Conservation (phyloP, 192 early-diverging fungal species). For the Coemansia umbellata region DNA sequence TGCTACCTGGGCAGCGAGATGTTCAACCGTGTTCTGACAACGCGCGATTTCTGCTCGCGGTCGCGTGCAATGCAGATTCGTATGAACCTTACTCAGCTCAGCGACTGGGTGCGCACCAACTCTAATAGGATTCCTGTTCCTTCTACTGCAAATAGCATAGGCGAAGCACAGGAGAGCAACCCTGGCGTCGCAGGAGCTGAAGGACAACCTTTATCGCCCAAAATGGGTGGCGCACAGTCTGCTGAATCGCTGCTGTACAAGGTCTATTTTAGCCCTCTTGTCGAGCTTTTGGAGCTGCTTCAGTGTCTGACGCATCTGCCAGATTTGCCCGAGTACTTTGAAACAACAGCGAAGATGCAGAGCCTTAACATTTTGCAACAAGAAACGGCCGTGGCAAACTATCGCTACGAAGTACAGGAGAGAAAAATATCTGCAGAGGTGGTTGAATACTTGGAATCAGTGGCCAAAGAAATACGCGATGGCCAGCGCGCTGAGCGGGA, state of each 20-base stretch:
- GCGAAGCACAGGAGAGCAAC: neutral
- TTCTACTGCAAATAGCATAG: neutral
- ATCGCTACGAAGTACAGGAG: conserved; percentile 90
- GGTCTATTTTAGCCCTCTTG: conserved; percentile 56
- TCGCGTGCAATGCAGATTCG: conserved; percentile 79
- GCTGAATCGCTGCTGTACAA: conserved; percentile 31
- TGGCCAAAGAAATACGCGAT: conserved; percentile 66
- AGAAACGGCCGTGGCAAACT: conserved; percentile 66
- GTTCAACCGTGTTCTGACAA: conserved; percentile 83
- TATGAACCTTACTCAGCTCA: conserved; percentile 74
- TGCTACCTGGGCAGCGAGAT: conserved; percentile 71
- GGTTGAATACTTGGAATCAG: conserved; percentile 66
- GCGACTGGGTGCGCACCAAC: conserved; percentile 80
- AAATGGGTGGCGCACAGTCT: neutral
- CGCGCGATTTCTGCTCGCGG: conserved; percentile 70
- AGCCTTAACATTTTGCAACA: conserved; percentile 70
- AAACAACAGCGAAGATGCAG: conserved; percentile 64
- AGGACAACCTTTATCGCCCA: neutral
- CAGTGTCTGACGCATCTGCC: conserved; percentile 74
- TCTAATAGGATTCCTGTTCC: conserved; percentile 27
- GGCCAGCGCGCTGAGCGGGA: conserved; percentile 43
- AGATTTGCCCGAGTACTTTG: conserved; percentile 70
- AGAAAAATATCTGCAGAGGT: conserved; percentile 65
- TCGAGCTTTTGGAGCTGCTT: conserved; percentile 78
- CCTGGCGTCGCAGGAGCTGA: neutral